Conservation (phyloP, 345 rosid species). For the Syzygium aqueum region DNA sequence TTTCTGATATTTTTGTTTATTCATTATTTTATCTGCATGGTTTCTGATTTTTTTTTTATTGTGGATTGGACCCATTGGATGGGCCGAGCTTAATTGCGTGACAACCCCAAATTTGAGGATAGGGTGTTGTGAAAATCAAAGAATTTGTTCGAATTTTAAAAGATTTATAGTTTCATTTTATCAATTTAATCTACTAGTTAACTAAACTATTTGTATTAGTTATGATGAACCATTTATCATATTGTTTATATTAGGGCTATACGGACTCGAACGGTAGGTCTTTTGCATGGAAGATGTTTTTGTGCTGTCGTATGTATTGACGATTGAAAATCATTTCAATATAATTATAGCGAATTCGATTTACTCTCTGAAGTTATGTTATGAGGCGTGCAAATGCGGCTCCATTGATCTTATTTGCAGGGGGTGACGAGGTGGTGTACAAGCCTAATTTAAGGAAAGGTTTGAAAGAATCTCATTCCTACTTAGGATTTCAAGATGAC, state of each 20-base stretch:
- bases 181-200: background rate
- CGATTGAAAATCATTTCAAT: too few relatives aligned
- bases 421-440: too few relatives aligned
- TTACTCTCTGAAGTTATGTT: too few relatives aligned
- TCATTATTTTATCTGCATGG: too few relatives aligned
- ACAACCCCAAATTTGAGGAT: background rate
- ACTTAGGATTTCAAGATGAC: background rate
- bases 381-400: too few relatives aligned
- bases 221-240: background rate
- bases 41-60: too few relatives aligned
- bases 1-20: background rate
- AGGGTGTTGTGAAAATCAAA: background rate
- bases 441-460: too few relatives aligned
- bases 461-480: background rate
- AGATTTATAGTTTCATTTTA: background rate
- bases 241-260: background rate
- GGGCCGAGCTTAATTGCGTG: background rate
- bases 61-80: background rate
- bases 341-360: too few relatives aligned
- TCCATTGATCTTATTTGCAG: too few relatives aligned
- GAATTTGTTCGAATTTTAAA: background rate
- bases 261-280: background rate
- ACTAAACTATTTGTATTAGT: background rate
- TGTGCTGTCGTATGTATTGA: fast-evolving
- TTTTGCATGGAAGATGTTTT: background rate